Conservation (phyloP, 2,329 filamentous ascomycete species). For the Zymoseptoria pseudotritici region DNA sequence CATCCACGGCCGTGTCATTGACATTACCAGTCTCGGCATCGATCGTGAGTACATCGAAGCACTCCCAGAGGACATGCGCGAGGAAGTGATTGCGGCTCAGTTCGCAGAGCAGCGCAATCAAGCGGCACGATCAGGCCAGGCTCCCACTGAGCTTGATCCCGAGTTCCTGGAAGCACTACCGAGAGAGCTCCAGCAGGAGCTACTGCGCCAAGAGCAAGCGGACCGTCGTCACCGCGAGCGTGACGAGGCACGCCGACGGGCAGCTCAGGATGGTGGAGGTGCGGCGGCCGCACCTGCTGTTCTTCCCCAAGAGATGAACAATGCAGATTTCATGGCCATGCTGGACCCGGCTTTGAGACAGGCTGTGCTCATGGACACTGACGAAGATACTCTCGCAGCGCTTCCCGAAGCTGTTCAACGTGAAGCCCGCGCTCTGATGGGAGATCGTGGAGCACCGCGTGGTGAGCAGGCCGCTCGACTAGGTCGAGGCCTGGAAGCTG, state of each 20-base stretch:
- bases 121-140: slow-evolving; percentile 62
- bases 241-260: slow-evolving; percentile 65
- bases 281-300: slow-evolving; percentile 37
- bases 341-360: slow-evolving; percentile 78
- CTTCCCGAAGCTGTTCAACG: slow-evolving; percentile 79
- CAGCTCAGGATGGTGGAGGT: slow-evolving; percentile 38
- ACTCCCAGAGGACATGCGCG: slow-evolving; percentile 92
- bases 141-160: slow-evolving; percentile 76
- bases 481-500: slow-evolving; percentile 11
- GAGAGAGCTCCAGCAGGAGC: slow-evolving; percentile 79
- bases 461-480: slow-evolving; percentile 8
- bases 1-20: slow-evolving; percentile 78
- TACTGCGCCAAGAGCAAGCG: slow-evolving; percentile 81
- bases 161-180: slow-evolving; percentile 92
- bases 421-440: slow-evolving; percentile 68
- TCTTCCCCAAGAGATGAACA: slow-evolving; percentile 73
- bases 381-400: slow-evolving; percentile 75
- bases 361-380: slow-evolving; percentile 83
- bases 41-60: slow-evolving; percentile 91
- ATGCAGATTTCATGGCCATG: slow-evolving; percentile 84
- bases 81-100: slow-evolving; percentile 91
- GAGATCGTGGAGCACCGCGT: slow-evolving; percentile 33
- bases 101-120: slow-evolving; percentile 75
- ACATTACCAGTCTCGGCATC: slow-evolving; percentile 91
- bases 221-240: slow-evolving; percentile 84